A percentile compares a stretch with the other conserved stretches of the same genome.
phyloP scores from a whole-genome alignment of 1,284 basidiomycete species.

The Naganishia sp. region DNA sequence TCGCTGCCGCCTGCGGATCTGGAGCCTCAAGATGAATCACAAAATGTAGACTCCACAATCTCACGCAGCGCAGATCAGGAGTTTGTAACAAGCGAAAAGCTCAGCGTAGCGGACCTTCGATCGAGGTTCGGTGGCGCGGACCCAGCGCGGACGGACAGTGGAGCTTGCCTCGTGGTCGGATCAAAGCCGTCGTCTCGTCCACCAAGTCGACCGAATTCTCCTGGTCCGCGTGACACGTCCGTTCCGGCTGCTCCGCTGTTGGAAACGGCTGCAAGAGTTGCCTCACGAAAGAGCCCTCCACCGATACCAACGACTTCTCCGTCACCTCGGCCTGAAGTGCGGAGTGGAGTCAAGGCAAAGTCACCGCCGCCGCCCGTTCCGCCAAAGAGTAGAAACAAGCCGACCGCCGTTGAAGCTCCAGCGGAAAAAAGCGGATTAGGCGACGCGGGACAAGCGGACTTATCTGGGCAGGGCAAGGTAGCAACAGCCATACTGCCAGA shows the following conservation, averaged over 20 bases:
- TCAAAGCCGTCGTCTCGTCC: background rate
- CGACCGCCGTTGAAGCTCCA: background rate
- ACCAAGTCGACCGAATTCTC: slow-evolving; percentile 1
- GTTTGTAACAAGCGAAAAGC: background rate
- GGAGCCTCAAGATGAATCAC: background rate
- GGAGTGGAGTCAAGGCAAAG: background rate
- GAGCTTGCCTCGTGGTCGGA: background rate
- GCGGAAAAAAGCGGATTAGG: background rate
- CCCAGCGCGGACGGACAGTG: background rate
- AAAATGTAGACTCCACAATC: background rate
- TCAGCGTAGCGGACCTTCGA: slow-evolving; percentile 9
- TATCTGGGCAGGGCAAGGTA: background rate
- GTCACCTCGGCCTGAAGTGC: background rate
- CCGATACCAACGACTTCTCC: background rate
- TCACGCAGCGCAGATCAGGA: background rate
- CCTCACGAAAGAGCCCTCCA: background rate
- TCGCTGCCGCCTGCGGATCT: background rate
- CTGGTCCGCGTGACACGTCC: background rate
- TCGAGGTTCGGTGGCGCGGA: slow-evolving; percentile 3
- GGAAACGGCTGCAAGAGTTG: background rate
- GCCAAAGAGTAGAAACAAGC: background rate
- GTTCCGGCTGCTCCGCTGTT: background rate
- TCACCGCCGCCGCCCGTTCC: slow-evolving; percentile 16
- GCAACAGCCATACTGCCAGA: no score
- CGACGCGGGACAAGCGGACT: background rate